These are phyloP conservation scores for Cornus kousa DNA, from an alignment of 148 eudicot species.

Conservation along the genomic window DNA sequence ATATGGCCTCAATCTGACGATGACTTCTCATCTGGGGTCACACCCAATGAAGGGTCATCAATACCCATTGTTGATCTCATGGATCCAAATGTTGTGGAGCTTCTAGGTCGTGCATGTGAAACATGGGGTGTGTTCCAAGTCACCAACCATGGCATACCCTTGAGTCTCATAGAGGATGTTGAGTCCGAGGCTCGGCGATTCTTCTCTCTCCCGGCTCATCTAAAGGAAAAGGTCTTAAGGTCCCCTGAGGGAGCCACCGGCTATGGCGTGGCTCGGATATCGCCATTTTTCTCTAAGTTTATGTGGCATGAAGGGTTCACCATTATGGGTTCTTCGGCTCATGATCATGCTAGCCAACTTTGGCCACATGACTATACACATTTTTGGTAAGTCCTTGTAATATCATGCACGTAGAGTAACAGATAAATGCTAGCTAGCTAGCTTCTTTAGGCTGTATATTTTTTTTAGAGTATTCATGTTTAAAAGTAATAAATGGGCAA, in stretches of 20 bases:
- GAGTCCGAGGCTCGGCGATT: constrained; percentile 38
- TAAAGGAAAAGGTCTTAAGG: constrained; percentile 48
- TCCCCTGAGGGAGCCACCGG: constrained; percentile 45
- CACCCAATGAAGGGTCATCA: not conserved
- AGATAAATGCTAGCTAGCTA: not conserved
- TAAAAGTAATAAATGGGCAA: no score
- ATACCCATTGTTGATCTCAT: constrained; percentile 44
- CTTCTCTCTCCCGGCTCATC: constrained; percentile 44
- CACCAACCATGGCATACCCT: constrained; percentile 51
- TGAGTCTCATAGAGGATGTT: constrained; percentile 23
- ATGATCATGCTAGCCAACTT: constrained; percentile 51
- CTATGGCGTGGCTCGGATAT: constrained; percentile 50
- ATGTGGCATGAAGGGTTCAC: constrained; percentile 85
- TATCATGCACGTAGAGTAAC: not conserved
- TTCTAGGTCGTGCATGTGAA: constrained; percentile 42
- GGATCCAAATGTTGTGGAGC: constrained; percentile 30
- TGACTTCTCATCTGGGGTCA: not conserved
- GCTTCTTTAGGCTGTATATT: no score
- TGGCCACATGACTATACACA: constrained; percentile 56
- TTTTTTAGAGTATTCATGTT: no score
- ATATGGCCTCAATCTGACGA: constrained; percentile 28
- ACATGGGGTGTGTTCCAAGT: constrained; percentile 62
- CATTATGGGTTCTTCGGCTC: constrained; percentile 42
- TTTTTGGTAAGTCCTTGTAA: constrained; percentile 57
- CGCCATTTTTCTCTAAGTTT: constrained; percentile 49